Evolutionary conservation across 345 rosid genomes (phyloP).

Genomic region (Kernera saxatilis): DNA sequence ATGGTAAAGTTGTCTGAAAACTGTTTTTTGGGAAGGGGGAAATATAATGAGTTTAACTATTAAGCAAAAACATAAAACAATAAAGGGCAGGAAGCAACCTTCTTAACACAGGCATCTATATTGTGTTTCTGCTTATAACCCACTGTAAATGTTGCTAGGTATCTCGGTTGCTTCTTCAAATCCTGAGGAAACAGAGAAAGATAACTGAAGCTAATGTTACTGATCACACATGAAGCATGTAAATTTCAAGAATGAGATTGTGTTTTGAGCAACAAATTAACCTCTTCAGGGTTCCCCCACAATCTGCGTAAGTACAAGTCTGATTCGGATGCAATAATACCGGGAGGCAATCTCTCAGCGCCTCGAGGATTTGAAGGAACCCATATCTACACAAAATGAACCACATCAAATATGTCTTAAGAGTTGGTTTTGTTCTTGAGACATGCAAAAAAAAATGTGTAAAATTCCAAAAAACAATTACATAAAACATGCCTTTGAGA

Average conservation of each 20-base stretch:
- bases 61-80: neutral
- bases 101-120: constrained; percentile 62
- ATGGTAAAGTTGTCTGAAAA: constrained; percentile 80
- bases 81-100: constrained; percentile 41
- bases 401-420: neutral
- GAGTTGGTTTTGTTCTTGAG: neutral
- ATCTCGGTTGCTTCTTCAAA: constrained; percentile 65
- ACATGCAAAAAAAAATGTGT: neutral
- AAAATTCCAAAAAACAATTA: neutral
- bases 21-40: constrained; percentile 33
- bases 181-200: constrained; percentile 41
- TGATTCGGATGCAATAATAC: constrained; percentile 68
- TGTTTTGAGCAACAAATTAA: constrained; percentile 29
- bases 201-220: neutral
- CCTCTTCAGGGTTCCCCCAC: constrained; percentile 93
- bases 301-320: constrained; percentile 78
- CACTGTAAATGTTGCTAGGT: constrained; percentile 78
- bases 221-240: neutral
- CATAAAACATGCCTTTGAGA: constrained; percentile 42
- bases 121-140: constrained; percentile 66
- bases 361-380: constrained; percentile 86
- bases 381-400: constrained; percentile 47
- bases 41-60: constrained; percentile 25
- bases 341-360: constrained; percentile 80
- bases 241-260: neutral